Evolutionary conservation across 805 yeast genomes (phyloP), one percentile per base, ranked within the genome.

Genomic region (Candida tibetensis): DNA sequence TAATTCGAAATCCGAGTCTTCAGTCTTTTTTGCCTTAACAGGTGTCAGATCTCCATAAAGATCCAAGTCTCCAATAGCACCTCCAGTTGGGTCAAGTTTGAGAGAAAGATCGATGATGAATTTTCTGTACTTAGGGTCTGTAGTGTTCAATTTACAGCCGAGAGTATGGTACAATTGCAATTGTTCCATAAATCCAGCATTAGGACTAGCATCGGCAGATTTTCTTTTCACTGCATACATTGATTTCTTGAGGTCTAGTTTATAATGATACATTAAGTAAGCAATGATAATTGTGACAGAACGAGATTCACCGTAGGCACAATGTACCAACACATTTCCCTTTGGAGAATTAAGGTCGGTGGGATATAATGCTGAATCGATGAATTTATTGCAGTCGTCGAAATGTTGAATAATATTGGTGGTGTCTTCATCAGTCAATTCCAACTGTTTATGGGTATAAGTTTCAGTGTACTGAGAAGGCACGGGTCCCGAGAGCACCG

Each of bases 181-280:
- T 60, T 91, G 99, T 42, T 76, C 76, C 53, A 75, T 54, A 53
- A 93, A 93, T 14, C 83, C 79, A 3, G 69, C 76, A 59, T 88
- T 91, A 17, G 96, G 96, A 43, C 74, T 72, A 3, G 80, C 79
- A 4, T 69, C 67, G 3, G 74, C 57, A 42, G 84, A 72, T 48
- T 76, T 81, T 44, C 90, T 61, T 45, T 70, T 72, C n/a, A 91
- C 81, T 0, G 91, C 91, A 60, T 83, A 81, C 5, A 86, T 50
- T 0, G 96, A 85, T 46, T 79, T 80, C 12, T 74, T 66, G 13
- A 77, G 62, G 9, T 66, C 62, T 51, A 88, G 69, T 1, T 77
- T 72, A 57, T 83, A 72, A 46, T 61, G 66, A 36, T 66, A 60
- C 77, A 77, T 76, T 36, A 77, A 52, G 48, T 70, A 77, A 7